Percentiles rank a stretch among this genome's conserved stretches.
Evolutionary conservation across 2,329 filamentous ascomycete genomes (phyloP).

Genomic region (Nigrospora sphaerica): DNA sequence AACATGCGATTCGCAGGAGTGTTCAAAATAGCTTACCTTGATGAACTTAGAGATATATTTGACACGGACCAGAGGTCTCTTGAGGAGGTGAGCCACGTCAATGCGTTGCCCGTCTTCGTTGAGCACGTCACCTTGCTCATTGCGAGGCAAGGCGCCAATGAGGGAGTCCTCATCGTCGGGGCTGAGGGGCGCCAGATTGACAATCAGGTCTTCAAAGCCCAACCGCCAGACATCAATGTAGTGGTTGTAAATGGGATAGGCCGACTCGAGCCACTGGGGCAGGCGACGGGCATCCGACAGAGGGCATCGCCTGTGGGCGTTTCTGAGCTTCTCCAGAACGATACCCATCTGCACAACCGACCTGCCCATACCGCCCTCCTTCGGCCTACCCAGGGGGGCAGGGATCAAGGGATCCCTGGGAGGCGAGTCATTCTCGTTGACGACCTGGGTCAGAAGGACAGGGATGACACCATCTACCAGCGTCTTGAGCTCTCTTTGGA

Average conservation of each 20-base stretch:
- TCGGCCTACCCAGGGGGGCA: conserved; percentile 41
- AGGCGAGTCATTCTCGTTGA: conserved; percentile 61
- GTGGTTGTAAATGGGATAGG: conserved; percentile 72
- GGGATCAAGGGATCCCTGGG: conserved; percentile 59
- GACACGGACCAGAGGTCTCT: conserved; percentile 77
- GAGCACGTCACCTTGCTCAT: conserved; percentile 58
- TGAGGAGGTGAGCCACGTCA: conserved; percentile 88
- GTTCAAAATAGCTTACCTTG: conserved; percentile 42
- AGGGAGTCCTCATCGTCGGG: conserved; percentile 54
- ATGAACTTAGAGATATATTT: conserved; percentile 84
- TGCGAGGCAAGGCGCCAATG: conserved; percentile 51
- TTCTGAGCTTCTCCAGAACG: conserved; percentile 75
- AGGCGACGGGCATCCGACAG: conserved; percentile 64
- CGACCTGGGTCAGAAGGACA: conserved; percentile 77
- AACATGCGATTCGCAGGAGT: background rate
- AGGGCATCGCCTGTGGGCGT: conserved; percentile 73
- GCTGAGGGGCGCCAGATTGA: conserved; percentile 74
- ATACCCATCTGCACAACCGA: conserved; percentile 94
- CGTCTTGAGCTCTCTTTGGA: conserved; percentile 84
- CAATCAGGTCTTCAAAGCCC: conserved; percentile 89
- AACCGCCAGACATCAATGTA: conserved; percentile 87
- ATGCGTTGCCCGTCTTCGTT: conserved; percentile 80
- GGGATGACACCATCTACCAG: conserved; percentile 93
- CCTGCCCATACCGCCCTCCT: conserved; percentile 61
- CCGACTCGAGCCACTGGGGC: conserved; percentile 72